Conservation (phyloP, 1,284 basidiomycete genomes). For the Tilletia caries region DNA sequence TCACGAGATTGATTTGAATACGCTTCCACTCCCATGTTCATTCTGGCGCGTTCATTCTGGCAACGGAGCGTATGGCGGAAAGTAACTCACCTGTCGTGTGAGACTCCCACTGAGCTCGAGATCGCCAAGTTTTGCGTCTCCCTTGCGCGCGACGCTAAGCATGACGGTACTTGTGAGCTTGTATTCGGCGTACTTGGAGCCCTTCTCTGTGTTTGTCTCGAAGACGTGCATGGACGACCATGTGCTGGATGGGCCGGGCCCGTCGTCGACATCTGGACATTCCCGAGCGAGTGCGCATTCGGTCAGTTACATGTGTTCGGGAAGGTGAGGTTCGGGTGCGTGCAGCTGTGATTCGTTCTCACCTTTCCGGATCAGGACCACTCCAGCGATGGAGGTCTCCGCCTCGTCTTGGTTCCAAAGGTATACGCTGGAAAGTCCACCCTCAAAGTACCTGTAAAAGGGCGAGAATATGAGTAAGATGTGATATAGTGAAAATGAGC, state of each 20-base stretch:
- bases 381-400: conserved; percentile 74
- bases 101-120: conserved; percentile 88
- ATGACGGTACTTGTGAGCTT: conserved; percentile 96
- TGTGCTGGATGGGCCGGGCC: conserved; percentile 60
- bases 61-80: too few species aligned
- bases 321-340: background rate
- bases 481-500: background rate
- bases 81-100: conserved; percentile 58
- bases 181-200: conserved; percentile 61
- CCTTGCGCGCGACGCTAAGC: conserved; percentile 78
- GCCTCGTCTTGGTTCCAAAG: conserved; percentile 97
- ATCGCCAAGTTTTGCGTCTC: conserved; percentile 64
- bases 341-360: background rate
- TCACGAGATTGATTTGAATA: background rate
- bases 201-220: conserved; percentile 81
- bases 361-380: conserved; percentile 73
- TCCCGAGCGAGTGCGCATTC: background rate
- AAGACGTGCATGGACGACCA: conserved; percentile 99
- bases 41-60: too few species aligned
- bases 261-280: conserved; percentile 23
- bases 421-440: conserved; percentile 94
- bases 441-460: conserved; percentile 81
- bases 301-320: background rate
- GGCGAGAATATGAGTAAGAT: background rate
- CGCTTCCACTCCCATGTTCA: too few species aligned